Base-by-base conservation (phyloP, 202 grass and related monocot species). In the Musa balbisiana region DNA sequence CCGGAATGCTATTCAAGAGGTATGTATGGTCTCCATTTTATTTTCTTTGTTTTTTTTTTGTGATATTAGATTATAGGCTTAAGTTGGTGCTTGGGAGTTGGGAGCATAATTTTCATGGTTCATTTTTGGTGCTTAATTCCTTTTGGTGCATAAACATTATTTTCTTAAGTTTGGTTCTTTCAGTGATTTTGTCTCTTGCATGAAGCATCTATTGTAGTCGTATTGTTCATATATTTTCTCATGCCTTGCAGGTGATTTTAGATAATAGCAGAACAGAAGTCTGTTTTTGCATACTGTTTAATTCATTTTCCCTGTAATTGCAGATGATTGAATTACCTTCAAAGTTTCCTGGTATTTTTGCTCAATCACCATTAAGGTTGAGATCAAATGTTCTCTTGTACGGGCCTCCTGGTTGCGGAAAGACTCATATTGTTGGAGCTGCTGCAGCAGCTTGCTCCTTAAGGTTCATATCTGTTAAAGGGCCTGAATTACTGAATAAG, bases 311-410 rank as follows among this genome's bases (percentile, higher is more conserved):
- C 20, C 23, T 52, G 43, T 86, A 52, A 74, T 84, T 81, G 72
- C 78, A 92, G 88, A 92, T 87, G 71, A 75, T 97, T 83, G 94
- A 97, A 87, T 64, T 97, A 71, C 94, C 94, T 69, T 91, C 88
- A 15, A 97, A 89, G 82, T 97, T 91, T 74, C 87, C 94, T 54
- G 83, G 92, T 66, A 87, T 97, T 59, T 97, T 97, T 81, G 80
- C 86, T 62, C 82, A 81, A 51, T 92, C 94, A 52, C 90, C 94
- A 74, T 79, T 97, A 33, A 79, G 94, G 66, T 82, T 97, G 81
- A 84, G 94, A 62, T 97, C 94, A 68, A 97, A 93, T 72, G 85
- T 97, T 83, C 89, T 97, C 76, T 71, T 97, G n/a, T 97, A 97
- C 70, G 93, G 93, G 53, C 93, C 93, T 80, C 88, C 93, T 68